Conservation (phyloP, 176 grass and related monocot genomes). For the Oryza officinalis region DNA sequence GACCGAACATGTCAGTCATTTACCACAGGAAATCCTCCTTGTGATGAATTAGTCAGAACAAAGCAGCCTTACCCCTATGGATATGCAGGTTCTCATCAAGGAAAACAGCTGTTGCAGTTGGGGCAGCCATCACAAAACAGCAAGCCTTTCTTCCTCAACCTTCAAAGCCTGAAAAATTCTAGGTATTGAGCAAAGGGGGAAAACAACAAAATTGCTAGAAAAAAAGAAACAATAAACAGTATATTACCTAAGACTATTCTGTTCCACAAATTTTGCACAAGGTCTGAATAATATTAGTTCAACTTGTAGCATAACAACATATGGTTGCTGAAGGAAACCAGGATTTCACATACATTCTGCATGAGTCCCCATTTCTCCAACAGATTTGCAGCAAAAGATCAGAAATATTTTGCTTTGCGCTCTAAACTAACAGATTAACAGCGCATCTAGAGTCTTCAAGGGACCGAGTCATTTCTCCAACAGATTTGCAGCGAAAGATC, state of each 20-base stretch:
- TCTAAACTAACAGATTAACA: not conserved
- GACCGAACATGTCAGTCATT: not conserved
- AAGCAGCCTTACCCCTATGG: slow-evolving; percentile 39
- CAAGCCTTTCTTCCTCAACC: slow-evolving; percentile 23
- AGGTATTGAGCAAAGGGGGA: not conserved
- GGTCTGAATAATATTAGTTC: not conserved
- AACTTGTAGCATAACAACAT: not conserved
- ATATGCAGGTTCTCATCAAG: slow-evolving; percentile 54
- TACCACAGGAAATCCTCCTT: not conserved
- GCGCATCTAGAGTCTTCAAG: too few relatives aligned
- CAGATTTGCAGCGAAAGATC: too few relatives aligned
- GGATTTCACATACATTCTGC: not conserved
- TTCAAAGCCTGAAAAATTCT: not conserved
- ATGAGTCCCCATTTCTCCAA: not conserved
- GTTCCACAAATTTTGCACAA: not conserved
- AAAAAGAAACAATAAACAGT: not conserved
- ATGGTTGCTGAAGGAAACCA: not conserved
- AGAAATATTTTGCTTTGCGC: not conserved
- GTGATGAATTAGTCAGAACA: slow-evolving; percentile 5
- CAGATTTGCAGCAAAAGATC: not conserved
- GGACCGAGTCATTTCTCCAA: too few relatives aligned
- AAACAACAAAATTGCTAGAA: slow-evolving; percentile 1
- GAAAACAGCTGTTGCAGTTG: slow-evolving; percentile 37
- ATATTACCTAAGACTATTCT: not conserved
- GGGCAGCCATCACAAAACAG: slow-evolving; percentile 54